A percentile compares a stretch with the other conserved stretches of the same genome.
These are phyloP conservation scores for Stereum hirsutum DNA, from an alignment of 1,284 basidiomycete species.

Conservation along the genomic window DNA sequence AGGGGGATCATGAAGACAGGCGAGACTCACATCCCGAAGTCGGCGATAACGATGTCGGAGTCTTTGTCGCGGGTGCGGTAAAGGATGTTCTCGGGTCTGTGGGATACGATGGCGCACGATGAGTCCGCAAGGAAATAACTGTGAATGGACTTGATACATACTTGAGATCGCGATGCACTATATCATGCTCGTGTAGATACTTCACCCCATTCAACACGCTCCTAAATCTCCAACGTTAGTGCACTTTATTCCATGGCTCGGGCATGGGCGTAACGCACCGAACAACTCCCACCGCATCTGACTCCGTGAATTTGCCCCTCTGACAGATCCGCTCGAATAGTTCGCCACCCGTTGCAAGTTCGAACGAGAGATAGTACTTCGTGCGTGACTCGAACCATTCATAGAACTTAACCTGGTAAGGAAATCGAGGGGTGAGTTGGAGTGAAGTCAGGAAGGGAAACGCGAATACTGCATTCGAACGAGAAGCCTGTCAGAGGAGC, in stretches of 20 bases:
- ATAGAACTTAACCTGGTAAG: conserved; percentile 75
- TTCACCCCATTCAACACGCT: conserved; percentile 70
- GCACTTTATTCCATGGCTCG: neutral
- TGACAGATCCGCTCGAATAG: conserved; percentile 80
- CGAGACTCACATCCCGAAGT: conserved; percentile 84
- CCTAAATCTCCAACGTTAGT: too few species aligned
- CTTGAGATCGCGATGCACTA: conserved; percentile 92
- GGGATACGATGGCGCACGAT: neutral
- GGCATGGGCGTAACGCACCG: conserved; percentile 30
- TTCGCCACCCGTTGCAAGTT: conserved; percentile 86
- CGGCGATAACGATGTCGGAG: conserved; percentile 85
- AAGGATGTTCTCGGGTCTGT: conserved; percentile 88
- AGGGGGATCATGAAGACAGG: neutral
- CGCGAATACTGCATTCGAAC: too few species aligned
- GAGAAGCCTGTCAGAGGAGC: too few species aligned
- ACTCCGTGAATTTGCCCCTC: conserved; percentile 85
- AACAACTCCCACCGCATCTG: conserved; percentile 72
- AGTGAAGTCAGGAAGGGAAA: too few species aligned
- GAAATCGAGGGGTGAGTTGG: too few species aligned
- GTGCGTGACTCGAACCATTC: conserved; percentile 89
- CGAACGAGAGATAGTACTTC: conserved; percentile 89
- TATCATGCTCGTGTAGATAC: conserved; percentile 80
- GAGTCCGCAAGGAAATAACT: neutral
- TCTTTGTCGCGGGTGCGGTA: conserved; percentile 70
- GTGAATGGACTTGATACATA: conserved; percentile 21